Percentiles rank a stretch among this genome's conserved stretches.
phyloP scores from a whole-genome alignment of 805 yeast species.

The Kodamaea fukazawae region DNA sequence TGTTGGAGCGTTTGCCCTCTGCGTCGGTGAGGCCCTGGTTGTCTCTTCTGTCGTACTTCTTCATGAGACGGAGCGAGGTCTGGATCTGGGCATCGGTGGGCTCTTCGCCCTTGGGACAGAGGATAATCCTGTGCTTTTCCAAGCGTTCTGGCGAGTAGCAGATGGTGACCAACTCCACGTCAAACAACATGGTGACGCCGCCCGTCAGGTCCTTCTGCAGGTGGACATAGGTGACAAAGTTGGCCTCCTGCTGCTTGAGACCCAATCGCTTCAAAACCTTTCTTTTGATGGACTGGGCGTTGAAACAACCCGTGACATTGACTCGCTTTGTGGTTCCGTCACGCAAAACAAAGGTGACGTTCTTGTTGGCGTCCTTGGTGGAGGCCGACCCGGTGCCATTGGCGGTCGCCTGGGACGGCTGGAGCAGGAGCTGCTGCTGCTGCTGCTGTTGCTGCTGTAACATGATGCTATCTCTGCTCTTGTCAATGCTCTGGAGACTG shows the following conservation, averaged over 20 bases:
- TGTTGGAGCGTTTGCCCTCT: slow-evolving; percentile 5
- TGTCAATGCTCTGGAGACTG: background rate
- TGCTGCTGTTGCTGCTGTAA: slow-evolving; percentile 5
- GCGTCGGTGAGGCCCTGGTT: slow-evolving; percentile 20
- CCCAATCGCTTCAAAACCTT: slow-evolving; percentile 62
- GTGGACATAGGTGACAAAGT: slow-evolving; percentile 61
- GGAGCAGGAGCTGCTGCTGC: slow-evolving; percentile 2
- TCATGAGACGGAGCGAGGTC: slow-evolving; percentile 48
- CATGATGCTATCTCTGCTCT: slow-evolving; percentile 4
- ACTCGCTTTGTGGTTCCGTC: slow-evolving; percentile 70
- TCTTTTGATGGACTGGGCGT: slow-evolving; percentile 73
- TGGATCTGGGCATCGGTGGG: slow-evolving; percentile 64
- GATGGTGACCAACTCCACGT: slow-evolving; percentile 76
- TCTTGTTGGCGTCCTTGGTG: slow-evolving; percentile 26
- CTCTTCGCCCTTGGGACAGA: slow-evolving; percentile 60
- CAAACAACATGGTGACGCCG: slow-evolving; percentile 51
- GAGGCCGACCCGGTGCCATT: slow-evolving; percentile 2
- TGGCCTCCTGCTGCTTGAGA: slow-evolving; percentile 39
- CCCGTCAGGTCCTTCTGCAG: slow-evolving; percentile 32
- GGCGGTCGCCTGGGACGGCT: background rate
- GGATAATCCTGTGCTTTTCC: slow-evolving; percentile 67
- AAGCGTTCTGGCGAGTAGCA: slow-evolving; percentile 72
- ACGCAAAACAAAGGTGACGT: slow-evolving; percentile 66
- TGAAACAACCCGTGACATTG: slow-evolving; percentile 74
- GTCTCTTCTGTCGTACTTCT: slow-evolving; percentile 20